Evolutionary conservation across 129 eudicot species (phyloP).

Genomic region (Helichrysum umbraculigerum): DNA sequence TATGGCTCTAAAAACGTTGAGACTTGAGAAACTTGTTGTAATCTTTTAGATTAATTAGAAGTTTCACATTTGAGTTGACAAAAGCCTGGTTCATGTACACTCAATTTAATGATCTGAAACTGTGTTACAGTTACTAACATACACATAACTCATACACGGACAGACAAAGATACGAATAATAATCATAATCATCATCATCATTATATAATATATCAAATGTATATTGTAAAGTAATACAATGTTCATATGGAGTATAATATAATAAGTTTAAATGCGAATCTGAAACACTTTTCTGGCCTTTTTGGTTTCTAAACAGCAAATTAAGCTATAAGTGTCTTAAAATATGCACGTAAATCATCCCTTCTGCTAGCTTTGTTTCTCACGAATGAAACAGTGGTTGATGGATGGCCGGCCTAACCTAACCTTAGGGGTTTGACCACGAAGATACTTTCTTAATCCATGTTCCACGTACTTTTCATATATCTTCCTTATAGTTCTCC

Average conservation of each 20-base stretch:
- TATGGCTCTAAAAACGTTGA: background rate
- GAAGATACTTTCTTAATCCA: slow-evolving; percentile 39
- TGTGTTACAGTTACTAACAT: background rate
- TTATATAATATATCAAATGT: no score
- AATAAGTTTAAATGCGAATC: no score
- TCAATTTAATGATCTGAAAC: background rate
- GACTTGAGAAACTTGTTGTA: background rate
- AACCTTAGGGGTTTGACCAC: slow-evolving; percentile 42
- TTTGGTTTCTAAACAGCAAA: no score
- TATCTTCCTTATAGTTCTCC: slow-evolving; percentile 48
- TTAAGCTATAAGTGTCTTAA: no score
- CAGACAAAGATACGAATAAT: no score
- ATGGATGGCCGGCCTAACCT: slow-evolving; percentile 39
- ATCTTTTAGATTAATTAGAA: background rate
- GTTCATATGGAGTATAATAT: no score
- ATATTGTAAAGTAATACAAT: no score
- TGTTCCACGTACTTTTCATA: slow-evolving; percentile 41
- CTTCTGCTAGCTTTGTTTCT: background rate
- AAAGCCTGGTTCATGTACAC: background rate
- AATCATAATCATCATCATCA: no score
- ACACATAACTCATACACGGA: no score
- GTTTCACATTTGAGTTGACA: background rate
- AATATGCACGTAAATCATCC: no score
- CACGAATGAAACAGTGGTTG: slow-evolving; percentile 40
- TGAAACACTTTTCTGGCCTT: no score